Base-by-base conservation (phyloP, 2,329 filamentous ascomycete genomes). In the Colletotrichum sublineola region DNA sequence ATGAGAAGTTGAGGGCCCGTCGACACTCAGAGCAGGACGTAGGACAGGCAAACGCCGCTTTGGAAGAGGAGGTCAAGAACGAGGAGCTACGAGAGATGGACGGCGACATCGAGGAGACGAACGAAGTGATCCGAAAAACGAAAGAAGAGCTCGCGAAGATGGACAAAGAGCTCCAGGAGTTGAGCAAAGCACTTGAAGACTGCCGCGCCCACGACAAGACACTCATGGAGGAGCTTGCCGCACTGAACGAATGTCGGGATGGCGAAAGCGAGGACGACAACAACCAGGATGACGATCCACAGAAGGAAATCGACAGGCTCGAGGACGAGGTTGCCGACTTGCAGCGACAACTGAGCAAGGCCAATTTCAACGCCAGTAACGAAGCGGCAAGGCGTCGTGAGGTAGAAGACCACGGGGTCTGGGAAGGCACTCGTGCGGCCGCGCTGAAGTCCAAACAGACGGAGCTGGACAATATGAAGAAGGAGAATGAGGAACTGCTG, bases 301-400 rank as follows among this genome's bases (percentile, higher is more conserved):
- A 20, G 33, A 38, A 38, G 4, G 46, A 52, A 14, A 40, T 63
- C 15, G 15, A 38, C 15, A 38, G 14, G 1, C 65, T 60, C 36
- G n/a, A 63, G 33, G 36, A 56, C 24, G 9, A 64, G 50, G 58
- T 73, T 20, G 60, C 24, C 7, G 56, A 67, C 8, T 15, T 42
- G 18, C 31, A 42, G 29, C 4, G 8, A 1, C 55, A 74, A n/a
- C 42, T 63, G n/a, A 33, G n/a, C 14, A n/a, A 2, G 9, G 66
- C 65, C n/a, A 15, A 46, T 1, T 24, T 6, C 44, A 46, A 18
- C 1, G 44, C 20, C 5, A 18, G 18, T 2, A 24, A 38, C 9
- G 69, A 71, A 18, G 24, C n/a, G 8, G 36, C 20, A 9, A 63
- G 69, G n/a, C 58, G 69, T 8, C 33, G 5, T 4, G 8, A 58